Base-by-base conservation (phyloP, 768 basidiomycete genomes). In the Cubamyces lactineus region DNA sequence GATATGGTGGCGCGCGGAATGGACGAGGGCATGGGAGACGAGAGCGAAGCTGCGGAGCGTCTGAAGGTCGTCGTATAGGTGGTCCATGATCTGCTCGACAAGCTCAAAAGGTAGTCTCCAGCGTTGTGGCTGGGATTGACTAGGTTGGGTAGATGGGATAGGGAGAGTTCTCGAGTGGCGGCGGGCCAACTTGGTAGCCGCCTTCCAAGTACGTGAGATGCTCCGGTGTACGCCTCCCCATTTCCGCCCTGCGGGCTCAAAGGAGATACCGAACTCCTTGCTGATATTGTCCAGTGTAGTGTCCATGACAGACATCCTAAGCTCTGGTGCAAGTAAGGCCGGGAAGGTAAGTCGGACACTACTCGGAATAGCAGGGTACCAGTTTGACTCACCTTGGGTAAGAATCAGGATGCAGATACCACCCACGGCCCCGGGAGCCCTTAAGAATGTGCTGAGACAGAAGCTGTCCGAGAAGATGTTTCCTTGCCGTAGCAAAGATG, bases 21-120 rank as follows among this genome's bases (percentile, higher is more conserved):
- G 39, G 12, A 62, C 42, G 40, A 65, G 61, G 3, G 60, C 53
- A n/a, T 47, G 65, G 51, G 65, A 67, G 38, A 66, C 57, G 0
- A 69, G 56, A 13, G 60, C 57, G 24, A 61, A 63, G n/a, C 34
- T 54, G 15, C 55, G 43, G 13, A 69, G 63, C 19, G 63, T 42
- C 5, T 26, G 13, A 8, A 17, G 21, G 43, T 64, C 67, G 41
- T 60, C 38, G 21, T 58, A 51, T 3, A 69, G 55, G 34, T 65
- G 39, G 23, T 69, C 63, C 46, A 66, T 47, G 38, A 66, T 69
- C 7, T 51, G 53, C 45, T 66, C 59, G 11, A 63, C 9, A 16
- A 68, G 51, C 21, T 66, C 67, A 21, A 65, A 45, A 26, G 64
- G 59, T 2, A 64, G 41, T 1, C 54, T 43, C 55, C 43, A 63